Evolutionary conservation across 192 early-diverging fungal genomes (phyloP).

Genomic region (Linnemannia schmuckeri): DNA sequence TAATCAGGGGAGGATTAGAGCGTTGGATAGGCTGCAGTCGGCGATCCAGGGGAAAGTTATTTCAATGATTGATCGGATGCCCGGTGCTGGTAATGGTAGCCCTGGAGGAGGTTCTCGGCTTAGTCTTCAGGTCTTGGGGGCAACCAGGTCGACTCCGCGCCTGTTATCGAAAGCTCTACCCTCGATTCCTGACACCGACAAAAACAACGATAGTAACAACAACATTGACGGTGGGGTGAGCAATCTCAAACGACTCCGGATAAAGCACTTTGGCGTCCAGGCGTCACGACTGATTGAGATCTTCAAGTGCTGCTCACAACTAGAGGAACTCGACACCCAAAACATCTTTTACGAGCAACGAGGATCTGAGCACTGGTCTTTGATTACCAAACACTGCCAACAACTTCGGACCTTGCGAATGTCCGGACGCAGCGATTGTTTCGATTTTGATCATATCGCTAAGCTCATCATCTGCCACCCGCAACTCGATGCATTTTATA

Average conservation of each 20-base stretch:
- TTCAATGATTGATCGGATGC: too few species aligned
- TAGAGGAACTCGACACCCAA: background rate
- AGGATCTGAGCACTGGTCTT: background rate
- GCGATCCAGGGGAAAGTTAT: too few species aligned
- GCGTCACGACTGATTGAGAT: background rate
- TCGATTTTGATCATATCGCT: background rate
- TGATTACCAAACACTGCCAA: background rate
- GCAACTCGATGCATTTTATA: background rate
- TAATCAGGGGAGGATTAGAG: too few species aligned
- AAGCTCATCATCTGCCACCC: background rate
- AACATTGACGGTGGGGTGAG: too few species aligned
- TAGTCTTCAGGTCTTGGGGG: too few species aligned
- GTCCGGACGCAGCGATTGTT: background rate
- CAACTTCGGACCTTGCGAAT: background rate
- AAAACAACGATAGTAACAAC: background rate
- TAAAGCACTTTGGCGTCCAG: background rate
- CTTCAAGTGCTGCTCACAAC: background rate
- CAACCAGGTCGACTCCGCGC: background rate
- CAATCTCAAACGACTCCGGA: background rate
- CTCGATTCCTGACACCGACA: background rate
- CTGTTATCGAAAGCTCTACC: background rate
- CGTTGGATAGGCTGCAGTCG: too few species aligned
- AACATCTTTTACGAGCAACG: background rate
- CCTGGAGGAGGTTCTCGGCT: background rate
- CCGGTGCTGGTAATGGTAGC: background rate